Conservation (phyloP, 2,329 filamentous ascomycete species). For the Pezicula radicicola region DNA sequence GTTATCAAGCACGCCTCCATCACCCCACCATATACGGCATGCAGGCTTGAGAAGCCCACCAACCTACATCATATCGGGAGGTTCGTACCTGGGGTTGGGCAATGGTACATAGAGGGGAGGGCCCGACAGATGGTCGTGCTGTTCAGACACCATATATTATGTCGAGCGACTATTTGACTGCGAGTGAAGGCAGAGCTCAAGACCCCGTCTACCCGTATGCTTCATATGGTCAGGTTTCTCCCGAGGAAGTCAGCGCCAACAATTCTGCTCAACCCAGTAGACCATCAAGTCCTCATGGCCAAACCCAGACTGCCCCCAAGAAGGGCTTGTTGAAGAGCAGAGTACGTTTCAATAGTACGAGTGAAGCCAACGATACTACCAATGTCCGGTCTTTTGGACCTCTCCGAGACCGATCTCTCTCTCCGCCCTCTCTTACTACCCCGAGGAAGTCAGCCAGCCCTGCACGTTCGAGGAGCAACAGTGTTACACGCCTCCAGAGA, state of each 20-base stretch:
- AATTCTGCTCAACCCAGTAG: conserved; percentile 20
- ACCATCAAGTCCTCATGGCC: conserved; percentile 17
- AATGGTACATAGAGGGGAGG: background rate
- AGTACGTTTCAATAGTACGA: conserved; percentile 29
- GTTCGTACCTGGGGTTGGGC: background rate
- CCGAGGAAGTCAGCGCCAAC: conserved; percentile 13
- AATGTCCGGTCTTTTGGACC: conserved; percentile 23
- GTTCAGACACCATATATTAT: conserved; percentile 7
- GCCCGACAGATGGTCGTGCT: background rate
- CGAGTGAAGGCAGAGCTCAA: conserved; percentile 11
- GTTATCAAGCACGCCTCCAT: background rate
- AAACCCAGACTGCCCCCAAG: conserved; percentile 10
- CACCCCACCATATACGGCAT: conserved; percentile 1
- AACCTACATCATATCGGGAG: background rate
- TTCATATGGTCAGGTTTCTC: conserved; percentile 8
- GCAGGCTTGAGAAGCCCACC: background rate
- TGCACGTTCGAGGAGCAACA: conserved; percentile 24
- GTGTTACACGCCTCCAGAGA: conserved; percentile 12
- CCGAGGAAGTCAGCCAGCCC: conserved; percentile 16
- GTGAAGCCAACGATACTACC: conserved; percentile 25
- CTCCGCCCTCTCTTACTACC: conserved; percentile 6
- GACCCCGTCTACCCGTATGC: conserved; percentile 9
- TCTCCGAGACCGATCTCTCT: conserved; percentile 16
- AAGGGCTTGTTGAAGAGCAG: conserved; percentile 11
- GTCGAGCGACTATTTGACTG: conserved; percentile 18